Conservation (phyloP, 768 basidiomycete genomes). For the Tricholoma hemisulphureum region DNA sequence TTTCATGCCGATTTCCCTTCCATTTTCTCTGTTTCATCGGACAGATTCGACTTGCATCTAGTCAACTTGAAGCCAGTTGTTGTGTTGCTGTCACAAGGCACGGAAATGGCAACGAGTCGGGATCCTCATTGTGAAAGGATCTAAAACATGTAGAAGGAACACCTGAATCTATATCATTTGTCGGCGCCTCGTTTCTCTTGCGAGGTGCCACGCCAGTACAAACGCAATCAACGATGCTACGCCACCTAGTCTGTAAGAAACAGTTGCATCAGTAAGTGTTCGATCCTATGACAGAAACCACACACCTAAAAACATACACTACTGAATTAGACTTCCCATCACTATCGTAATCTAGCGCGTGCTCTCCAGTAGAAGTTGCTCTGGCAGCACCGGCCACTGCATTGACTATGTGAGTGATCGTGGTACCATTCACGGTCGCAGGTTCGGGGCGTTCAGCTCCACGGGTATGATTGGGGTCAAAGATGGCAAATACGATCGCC, state of each 20-base stretch:
- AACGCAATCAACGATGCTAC: slow-evolving; percentile 54
- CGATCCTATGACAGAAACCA: background rate
- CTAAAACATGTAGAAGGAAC: background rate
- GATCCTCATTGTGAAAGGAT: background rate
- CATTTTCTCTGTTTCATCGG: too few species aligned
- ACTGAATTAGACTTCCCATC: slow-evolving; percentile 56
- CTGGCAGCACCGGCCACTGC: slow-evolving; percentile 9
- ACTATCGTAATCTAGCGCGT: slow-evolving; percentile 20
- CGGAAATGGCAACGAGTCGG: background rate
- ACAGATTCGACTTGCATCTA: too few species aligned
- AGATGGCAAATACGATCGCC: slow-evolving; percentile 80
- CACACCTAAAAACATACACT: slow-evolving; percentile 77
- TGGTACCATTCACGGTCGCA: background rate
- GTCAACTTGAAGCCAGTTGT: background rate
- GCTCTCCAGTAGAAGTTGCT: slow-evolving; percentile 7
- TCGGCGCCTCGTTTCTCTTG: slow-evolving; percentile 47
- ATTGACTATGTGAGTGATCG: background rate
- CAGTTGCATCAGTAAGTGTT: background rate
- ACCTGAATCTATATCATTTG: slow-evolving; percentile 11
- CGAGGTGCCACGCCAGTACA: slow-evolving; percentile 51
- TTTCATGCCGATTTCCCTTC: too few species aligned
- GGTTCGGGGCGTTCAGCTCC: background rate
- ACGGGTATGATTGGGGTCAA: slow-evolving; percentile 60
- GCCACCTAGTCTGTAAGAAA: slow-evolving; percentile 51
- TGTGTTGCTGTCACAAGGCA: background rate